Percentiles rank a stretch among this genome's conserved stretches.
phyloP scores from a whole-genome alignment of 2,329 filamentous ascomycete species.

The Trichocomaceae sp. region DNA sequence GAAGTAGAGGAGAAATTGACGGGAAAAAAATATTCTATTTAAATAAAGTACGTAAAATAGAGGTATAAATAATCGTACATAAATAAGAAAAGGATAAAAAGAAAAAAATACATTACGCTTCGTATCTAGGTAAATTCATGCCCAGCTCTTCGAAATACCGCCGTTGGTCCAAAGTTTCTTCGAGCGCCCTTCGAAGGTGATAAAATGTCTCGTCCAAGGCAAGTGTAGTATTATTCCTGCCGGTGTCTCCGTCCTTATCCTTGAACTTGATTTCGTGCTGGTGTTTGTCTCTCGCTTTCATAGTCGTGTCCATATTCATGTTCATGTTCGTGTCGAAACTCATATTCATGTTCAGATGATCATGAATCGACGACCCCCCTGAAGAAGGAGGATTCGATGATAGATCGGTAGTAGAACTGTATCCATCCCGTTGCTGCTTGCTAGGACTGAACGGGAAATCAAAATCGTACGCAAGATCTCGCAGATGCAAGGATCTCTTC shows the following conservation, averaged over 20 bases:
- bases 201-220: conserved; percentile 4
- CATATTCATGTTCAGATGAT: not conserved
- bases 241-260: not conserved
- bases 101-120: not conserved
- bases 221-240: not conserved
- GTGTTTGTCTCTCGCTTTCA: not conserved
- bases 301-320: not conserved
- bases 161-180: conserved; percentile 1
- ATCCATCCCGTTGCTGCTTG: conserved; percentile 1
- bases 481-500: not conserved
- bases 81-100: conserved; percentile 4
- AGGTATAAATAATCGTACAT: conserved; percentile 7
- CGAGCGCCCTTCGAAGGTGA: conserved; percentile 8
- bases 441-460: not conserved
- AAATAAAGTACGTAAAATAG: not conserved
- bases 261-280: not conserved
- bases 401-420: not conserved
- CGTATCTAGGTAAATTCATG: conserved; percentile 6
- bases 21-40: not conserved
- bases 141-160: conserved; percentile 5
- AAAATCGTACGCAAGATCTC: conserved; percentile 1
- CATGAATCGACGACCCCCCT: not conserved
- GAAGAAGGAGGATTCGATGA: conserved; percentile 1
- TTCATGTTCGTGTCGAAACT: not conserved
- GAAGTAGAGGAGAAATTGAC: no score